Base-by-base conservation (phyloP, 495 filamentous ascomycete species). In the Cairneyella variabilis region DNA sequence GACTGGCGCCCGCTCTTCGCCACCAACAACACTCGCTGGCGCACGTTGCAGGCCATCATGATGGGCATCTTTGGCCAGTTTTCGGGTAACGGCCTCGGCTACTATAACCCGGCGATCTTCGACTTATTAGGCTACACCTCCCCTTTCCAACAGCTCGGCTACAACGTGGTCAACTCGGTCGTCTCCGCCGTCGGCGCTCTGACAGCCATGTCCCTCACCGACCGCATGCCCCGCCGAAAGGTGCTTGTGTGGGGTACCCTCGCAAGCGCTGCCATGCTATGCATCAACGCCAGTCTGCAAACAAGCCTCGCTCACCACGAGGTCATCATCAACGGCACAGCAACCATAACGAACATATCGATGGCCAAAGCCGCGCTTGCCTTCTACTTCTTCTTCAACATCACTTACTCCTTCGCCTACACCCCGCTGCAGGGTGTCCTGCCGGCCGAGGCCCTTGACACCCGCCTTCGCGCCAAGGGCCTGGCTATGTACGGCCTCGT, bases 31-130 rank as follows among this genome's bases (percentile, higher is more conserved):
- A 71, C 69, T 47, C 73, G 74, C 48, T 76, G 73, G 73, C 58
- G 74, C 16, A 68, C 74, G 42, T 62, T 66, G 16, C 71, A 75
- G 60, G 73, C 76, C 36, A 46, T 77, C 48, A 74, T 74, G 71
- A 77, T 76, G 51, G 74, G 72, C 56, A 71, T 77, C 55, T 77
- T 77, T 43, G 73, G 73, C 16, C 74, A 77, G 59, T 77, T 75
- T 58, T 74, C 72, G 14, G 74, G 74, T 36, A 75, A 75, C 46
- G 74, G 66, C 27, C 16, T 45, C n/a, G 25, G 42, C 16, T 45
- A 45, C 10, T 45, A 45, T 28, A 65, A 67, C 51, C 57, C 66
- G 2, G 64, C 64, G 0, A 68, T 68, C 45, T 66, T 66, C 48
- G 58, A 66, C 27, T 55, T 59, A n/a, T 64, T 68, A 20, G 65